Base-by-base conservation (phyloP, 192 early-diverging fungal genomes). In the Backusella sp. region DNA sequence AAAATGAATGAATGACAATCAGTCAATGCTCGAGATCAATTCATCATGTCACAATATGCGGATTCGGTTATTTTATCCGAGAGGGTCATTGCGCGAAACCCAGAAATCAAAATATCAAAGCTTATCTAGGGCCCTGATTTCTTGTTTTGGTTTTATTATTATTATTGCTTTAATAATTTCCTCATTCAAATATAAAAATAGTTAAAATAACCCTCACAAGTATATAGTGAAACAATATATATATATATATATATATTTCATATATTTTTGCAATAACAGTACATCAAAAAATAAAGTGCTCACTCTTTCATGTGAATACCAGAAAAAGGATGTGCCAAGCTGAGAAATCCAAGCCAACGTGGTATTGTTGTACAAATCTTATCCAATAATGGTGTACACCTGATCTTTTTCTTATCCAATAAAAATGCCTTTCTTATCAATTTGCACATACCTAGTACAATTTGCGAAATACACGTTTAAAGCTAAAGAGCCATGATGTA, bases 321-420 rank as follows among this genome's bases (percentile, higher is more conserved):
- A 62, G 11, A 26, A 62, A 62, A 26, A 62, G 9, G 56, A 62
- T 28, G 28, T 62, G 23, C 19, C 53, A 56, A 9, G 7, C 53
- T 21, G 8, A 9, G 53, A 23, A 56, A 56, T 28, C 23, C 4
- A 62, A 56, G 53, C 26, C 9, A 62, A 62, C 56, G 56, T 62
- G 56, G 56, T 62, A 23, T 28, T 0, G 56, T 62, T 62, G 26
- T 12, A 62, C 56, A 62, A 62, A 62, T 1, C 7, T 0, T 62
- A 14, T 28, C 56, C 56, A 62, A 28, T 62, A 26, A 62, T 62
- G 9, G 9, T 3, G 0, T 28, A 62, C 56, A 28, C 56, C 56
- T 62, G 56, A 62, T 62, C 56, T 62, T 62, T 62, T 28, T 62
- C 12, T 26, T 62, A 26, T 62, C 56, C 56, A 62, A 62, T 62